Evolutionary conservation across 2,329 filamentous ascomycete species (phyloP).

Genomic region (Neocatenulostroma microsporum): DNA sequence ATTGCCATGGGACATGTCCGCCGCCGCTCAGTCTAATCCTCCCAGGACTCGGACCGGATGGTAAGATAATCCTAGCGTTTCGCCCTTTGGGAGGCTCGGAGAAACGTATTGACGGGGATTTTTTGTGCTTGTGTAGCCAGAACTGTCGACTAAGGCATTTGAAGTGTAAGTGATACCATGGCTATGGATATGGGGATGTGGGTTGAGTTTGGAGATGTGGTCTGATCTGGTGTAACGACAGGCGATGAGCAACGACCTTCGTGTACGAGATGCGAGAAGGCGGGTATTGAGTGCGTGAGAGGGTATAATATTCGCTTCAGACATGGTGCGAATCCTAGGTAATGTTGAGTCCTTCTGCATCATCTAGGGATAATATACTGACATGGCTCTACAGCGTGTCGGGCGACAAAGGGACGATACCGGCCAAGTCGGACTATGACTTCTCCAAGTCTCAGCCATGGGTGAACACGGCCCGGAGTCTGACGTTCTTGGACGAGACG

Average conservation of each 20-base stretch:
- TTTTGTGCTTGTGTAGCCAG: slow-evolving; percentile 14
- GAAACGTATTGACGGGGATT: slow-evolving; percentile 2
- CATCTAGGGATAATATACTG: no score
- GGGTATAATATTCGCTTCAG: slow-evolving; percentile 28
- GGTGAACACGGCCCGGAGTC: slow-evolving; percentile 23
- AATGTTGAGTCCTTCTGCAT: slow-evolving; percentile 7
- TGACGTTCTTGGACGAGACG: slow-evolving; percentile 28
- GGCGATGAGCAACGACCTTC: slow-evolving; percentile 24
- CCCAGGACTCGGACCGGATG: slow-evolving; percentile 21
- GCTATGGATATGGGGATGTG: neutral
- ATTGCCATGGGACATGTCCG: slow-evolving; percentile 4
- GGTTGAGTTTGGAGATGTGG: neutral
- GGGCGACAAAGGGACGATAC: slow-evolving; percentile 19
- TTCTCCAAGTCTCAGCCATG: slow-evolving; percentile 25
- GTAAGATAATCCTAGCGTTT: slow-evolving; percentile 12
- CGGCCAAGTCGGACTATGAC: slow-evolving; percentile 25
- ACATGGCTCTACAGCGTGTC: no score
- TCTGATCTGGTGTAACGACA: slow-evolving; percentile 2
- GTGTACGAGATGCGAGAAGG: slow-evolving; percentile 24
- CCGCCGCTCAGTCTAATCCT: slow-evolving; percentile 6
- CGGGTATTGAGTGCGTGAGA: slow-evolving; percentile 25
- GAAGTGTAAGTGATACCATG: slow-evolving; percentile 16
- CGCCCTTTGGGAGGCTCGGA: slow-evolving; percentile 3
- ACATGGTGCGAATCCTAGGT: slow-evolving; percentile 27
- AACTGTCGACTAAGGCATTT: slow-evolving; percentile 24